Conservation (phyloP, 1,284 basidiomycete genomes). For the Mycena sp. region DNA sequence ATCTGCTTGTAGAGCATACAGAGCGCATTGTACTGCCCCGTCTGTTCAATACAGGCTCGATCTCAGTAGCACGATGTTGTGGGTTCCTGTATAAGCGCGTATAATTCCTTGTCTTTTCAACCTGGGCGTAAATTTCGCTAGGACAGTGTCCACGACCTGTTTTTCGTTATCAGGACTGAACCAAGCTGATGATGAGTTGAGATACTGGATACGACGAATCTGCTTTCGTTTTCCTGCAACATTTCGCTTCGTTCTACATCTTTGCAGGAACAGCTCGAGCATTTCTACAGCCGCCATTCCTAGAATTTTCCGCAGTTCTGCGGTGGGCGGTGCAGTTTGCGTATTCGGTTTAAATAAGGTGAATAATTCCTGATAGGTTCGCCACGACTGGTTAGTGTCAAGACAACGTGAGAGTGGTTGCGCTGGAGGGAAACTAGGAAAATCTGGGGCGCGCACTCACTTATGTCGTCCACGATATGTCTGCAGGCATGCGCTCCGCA, state of each 20-base stretch:
- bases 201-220: conserved; percentile 29
- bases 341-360: conserved; percentile 82
- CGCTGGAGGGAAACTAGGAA: conserved; percentile 30
- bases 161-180: conserved; percentile 28
- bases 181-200: conserved; percentile 20
- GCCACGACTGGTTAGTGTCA: conserved; percentile 66
- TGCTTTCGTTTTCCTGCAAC: conserved; percentile 40
- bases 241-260: conserved; percentile 46
- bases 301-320: conserved; percentile 71
- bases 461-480: conserved; percentile 76
- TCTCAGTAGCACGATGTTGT: conserved; percentile 68
- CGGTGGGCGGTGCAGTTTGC: conserved; percentile 69
- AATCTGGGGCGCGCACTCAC: conserved; percentile 59
- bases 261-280: conserved; percentile 70
- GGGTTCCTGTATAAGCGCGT: conserved; percentile 66
- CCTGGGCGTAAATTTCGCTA: conserved; percentile 79
- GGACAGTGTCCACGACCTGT: conserved; percentile 84
- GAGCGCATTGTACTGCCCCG: conserved; percentile 70
- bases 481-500: conserved; percentile 67
- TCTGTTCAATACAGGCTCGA: conserved; percentile 68
- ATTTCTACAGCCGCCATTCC: conserved; percentile 70
- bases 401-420: conserved; percentile 32
- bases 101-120: conserved; percentile 73
- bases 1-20: conserved; percentile 69
- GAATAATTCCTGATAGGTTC: conserved; percentile 92